These are phyloP conservation scores for Candida nanaspora DNA, from an alignment of 805 yeast genomes.

Conservation along the genomic window DNA sequence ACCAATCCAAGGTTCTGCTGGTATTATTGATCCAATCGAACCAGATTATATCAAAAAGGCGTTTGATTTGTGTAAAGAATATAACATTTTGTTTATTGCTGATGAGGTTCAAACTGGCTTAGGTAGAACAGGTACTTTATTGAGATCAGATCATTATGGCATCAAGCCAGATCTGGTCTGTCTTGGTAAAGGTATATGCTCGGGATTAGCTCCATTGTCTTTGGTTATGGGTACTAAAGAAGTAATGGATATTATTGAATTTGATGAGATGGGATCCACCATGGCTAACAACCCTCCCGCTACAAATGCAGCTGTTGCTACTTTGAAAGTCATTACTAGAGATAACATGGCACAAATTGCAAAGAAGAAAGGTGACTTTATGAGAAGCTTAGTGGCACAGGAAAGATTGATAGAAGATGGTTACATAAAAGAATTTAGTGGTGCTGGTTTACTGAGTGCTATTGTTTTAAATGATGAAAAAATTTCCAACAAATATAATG, in stretches of 20 bases:
- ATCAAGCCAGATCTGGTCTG: conserved; percentile 22
- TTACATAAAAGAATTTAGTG: conserved; percentile 10
- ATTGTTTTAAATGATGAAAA: conserved; percentile 10
- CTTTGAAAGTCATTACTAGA: conserved; percentile 20
- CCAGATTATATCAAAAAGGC: conserved; percentile 61
- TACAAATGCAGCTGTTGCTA: conserved; percentile 22
- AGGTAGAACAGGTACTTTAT: conserved; percentile 31
- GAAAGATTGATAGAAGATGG: conserved; percentile 9
- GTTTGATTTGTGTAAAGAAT: conserved; percentile 61
- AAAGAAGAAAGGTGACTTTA: conserved; percentile 10
- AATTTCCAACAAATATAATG: conserved; percentile 9
- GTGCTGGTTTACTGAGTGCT: conserved; percentile 19
- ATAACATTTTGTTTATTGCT: conserved; percentile 65
- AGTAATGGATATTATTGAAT: conserved; percentile 15
- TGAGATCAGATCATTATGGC: conserved; percentile 11
- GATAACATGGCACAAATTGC: conserved; percentile 15
- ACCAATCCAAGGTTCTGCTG: conserved; percentile 90
- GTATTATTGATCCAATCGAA: conserved; percentile 22
- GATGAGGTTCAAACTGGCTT: conserved; percentile 91
- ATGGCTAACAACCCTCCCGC: conserved; percentile 25
- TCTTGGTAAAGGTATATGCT: conserved; percentile 20
- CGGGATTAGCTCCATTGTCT: conserved; percentile 20
- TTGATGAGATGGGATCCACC: conserved; percentile 22
- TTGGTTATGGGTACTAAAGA: conserved; percentile 17
- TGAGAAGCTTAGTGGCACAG: conserved; percentile 10